Base-by-base conservation (phyloP, 192 early-diverging fungal species). In the Oehlia diaphana region DNA sequence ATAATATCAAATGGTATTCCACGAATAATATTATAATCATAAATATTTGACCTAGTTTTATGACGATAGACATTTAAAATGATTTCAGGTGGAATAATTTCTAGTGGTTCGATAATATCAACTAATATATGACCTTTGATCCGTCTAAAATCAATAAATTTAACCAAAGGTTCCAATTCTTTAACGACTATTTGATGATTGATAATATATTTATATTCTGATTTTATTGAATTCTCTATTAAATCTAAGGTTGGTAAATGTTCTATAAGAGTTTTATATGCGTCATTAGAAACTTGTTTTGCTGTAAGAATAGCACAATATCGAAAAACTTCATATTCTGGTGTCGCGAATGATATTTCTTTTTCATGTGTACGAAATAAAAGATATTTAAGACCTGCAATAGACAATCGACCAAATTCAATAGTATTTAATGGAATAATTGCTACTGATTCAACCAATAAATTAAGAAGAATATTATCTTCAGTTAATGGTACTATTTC, bases 311-410 rank as follows among this genome's bases (percentile, higher is more conserved):
- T 33, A 23, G 39, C 35, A n/a, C n/a, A 6, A 76, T 76, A 42
- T 64, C 63, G 35, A 19, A 65, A 63, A 13, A 65, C 58, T 16
- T 44, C 13, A 28, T 76, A 76, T 64, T 76, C 75, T 26, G 35
- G 44, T 9, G 76, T 78, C 4, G 44, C 42, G 35, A 78, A 78
- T 4, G n/a, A n/a, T 68, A 53, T n/a, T 7, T 78, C 44, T 28
- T 21, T 66, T 33, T 78, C 26, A 19, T 26, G 44, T 8, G 65
- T 78, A 26, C 16, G 2, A 49, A 47, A 53, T 21, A 78, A 49
- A 33, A 78, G 14, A 5, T 13, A 21, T 35, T 69, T 3, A 53
- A 78, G n/a, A 28, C 42, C 63, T 33, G 50, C 35, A 28, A 33
- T 28, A 33, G 37, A 53, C 16, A 78, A 58, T 19, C 50, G 50